Conservation (phyloP, 2,329 filamentous ascomycete genomes). For the Fusarium armeniacum region DNA sequence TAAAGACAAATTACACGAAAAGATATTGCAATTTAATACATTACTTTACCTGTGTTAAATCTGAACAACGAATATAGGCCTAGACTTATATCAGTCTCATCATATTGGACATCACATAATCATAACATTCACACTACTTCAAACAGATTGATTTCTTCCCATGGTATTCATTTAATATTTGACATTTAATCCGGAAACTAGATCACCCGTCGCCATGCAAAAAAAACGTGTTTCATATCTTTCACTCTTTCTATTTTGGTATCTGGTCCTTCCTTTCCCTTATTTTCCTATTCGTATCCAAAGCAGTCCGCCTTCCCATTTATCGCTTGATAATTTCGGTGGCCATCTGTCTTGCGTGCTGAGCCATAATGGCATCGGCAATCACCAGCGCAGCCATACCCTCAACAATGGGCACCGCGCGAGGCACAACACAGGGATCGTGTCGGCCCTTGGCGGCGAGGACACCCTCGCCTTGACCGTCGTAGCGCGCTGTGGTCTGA, state of each 20-base stretch:
- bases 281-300: slow-evolving; percentile 1
- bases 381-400: slow-evolving; percentile 90
- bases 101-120: too few species aligned
- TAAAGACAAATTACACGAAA: slow-evolving; percentile 1
- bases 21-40: background rate
- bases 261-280: slow-evolving; percentile 20
- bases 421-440: slow-evolving; percentile 91
- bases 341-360: slow-evolving; percentile 73
- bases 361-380: slow-evolving; percentile 88
- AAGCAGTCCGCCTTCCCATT: background rate
- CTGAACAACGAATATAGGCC: too few species aligned
- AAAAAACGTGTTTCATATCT: slow-evolving; percentile 15
- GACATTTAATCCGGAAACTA: slow-evolving; percentile 17
- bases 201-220: slow-evolving; percentile 32
- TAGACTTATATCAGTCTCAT: too few species aligned
- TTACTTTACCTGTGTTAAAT: too few species aligned
- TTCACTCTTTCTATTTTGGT: slow-evolving; percentile 33
- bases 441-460: slow-evolving; percentile 94
- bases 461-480: slow-evolving; percentile 76
- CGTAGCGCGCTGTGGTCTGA: slow-evolving; percentile 86
- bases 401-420: slow-evolving; percentile 90
- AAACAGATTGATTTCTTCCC: background rate
- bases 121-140: slow-evolving; percentile 12
- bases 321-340: slow-evolving; percentile 25
- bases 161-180: slow-evolving; percentile 9